Base-by-base conservation (phyloP, 1,284 basidiomycete genomes). In the Boletellus dicymbophilus region DNA sequence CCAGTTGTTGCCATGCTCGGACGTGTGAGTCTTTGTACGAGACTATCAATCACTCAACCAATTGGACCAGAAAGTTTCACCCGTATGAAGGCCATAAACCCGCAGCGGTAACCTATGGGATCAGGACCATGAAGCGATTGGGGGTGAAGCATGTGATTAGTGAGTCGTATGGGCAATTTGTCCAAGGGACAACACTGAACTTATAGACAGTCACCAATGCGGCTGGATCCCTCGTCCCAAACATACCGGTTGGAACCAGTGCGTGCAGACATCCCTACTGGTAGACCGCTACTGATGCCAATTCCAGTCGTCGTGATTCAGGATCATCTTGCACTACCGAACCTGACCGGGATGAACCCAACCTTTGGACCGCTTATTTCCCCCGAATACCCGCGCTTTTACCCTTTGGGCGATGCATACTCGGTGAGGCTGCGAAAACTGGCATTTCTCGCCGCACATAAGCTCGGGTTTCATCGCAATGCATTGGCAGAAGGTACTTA, bases 1-100 rank as follows among this genome's bases (percentile, higher is more conserved):
- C 87, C 90, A 0, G 89, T 90, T 3, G 88, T 93, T 2, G 90
- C 85, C 2, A 93, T 93, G 86, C 81, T 93, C 21, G 90, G 91
- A 56, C 77, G 90, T 59, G 89, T 90, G 61, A 49, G 79, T 69
- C 20, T 28, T 15, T 31, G 16, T 23, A 9, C 33, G 48, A 18
- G 20, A 30, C 26, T 11, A 6, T 25, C 25, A 11, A 30, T 48
- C 27, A 27, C 48, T 33, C 31, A 27, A 39, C 38, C 39, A 36
- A 52, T 30, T 25, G 50, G 37, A 43, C 54, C 31, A 56, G 52
- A 60, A 55, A 60, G 89, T 90, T 93, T 58, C 90, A 93, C 66
- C 78, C 84, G 5, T 94, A 93, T 59, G 90, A 94, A 69, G 91
- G 90, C 5, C 84, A 92, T 59, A 66, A 74, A 20, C 71, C 91